Base-by-base conservation (phyloP, 1,284 basidiomycete species). In the Inonotus hispidus region DNA sequence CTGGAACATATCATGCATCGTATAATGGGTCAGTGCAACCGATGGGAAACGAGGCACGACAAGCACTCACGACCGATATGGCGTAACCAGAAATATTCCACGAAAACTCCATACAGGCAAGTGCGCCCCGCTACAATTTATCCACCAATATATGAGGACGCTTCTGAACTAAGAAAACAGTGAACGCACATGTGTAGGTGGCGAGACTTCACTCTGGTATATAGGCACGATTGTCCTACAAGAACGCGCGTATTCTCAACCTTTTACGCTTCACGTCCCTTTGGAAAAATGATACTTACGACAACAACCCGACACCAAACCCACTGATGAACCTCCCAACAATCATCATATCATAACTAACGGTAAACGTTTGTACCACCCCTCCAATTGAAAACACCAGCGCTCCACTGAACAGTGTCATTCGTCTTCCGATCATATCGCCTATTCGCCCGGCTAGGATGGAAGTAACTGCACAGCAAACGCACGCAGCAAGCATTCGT, bases 61-160 rank as follows among this genome's bases (percentile, higher is more conserved):
- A 32, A 56, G 29, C 16, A 79, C 90, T 66, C 76, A 94, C 93
- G 64, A 98, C 94, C 21, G 93, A 96, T 60, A 85, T 85, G 14
- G 93, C 88, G 72, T 99, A 99, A 54, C 96, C 96, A 62, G 93
- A 79, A 67, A 98, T 90, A 71, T 95, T 94, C 58, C 88, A 90
- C 0, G 96, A 98, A 71, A 98, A 99, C 71, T 98, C 96, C 82
- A 98, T 95, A 69, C 94, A 97, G 2, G 95, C 96, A 53, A 97
- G 78, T 56, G 92, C 88, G 59, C 94, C 94, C 69, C 94, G 83
- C 88, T 95, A 68, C n/a, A 29, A 35, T 46, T 65, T 69, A 56
- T 60, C 23, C 54, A 56, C 63, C 19, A 61, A 52, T 25, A 39
- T 45, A 63, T 50, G 52, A 49, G 49, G 53, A 23, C 32, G 52